Evolutionary conservation across 371 early-diverging fungal species (phyloP).

Genomic region (Dichotomocladium elegans): DNA sequence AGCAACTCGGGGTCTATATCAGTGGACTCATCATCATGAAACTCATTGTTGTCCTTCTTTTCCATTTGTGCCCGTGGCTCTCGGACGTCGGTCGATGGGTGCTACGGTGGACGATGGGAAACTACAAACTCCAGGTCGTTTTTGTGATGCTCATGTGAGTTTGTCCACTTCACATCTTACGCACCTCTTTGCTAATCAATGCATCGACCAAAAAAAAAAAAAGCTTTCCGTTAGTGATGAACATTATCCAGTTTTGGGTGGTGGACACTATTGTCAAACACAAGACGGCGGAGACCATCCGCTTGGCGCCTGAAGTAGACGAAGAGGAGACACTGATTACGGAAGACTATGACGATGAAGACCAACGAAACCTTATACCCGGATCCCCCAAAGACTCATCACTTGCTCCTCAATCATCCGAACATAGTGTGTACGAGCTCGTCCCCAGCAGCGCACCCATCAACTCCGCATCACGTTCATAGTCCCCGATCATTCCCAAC

Average conservation of each 20-base stretch:
- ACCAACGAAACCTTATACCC: neutral
- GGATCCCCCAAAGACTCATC: neutral
- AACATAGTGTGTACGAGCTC: neutral
- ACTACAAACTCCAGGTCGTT: constrained; percentile 55
- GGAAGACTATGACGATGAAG: constrained; percentile 9
- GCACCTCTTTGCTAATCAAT: neutral
- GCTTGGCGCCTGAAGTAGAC: constrained; percentile 28
- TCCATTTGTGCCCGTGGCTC: constrained; percentile 50
- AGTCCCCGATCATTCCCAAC: no score
- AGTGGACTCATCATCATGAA: constrained; percentile 59
- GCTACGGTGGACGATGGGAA: constrained; percentile 48
- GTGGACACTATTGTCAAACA: constrained; percentile 65
- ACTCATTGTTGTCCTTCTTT: constrained; percentile 43
- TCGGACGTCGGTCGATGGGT: constrained; percentile 61
- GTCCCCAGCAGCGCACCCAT: neutral
- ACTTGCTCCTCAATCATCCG: neutral
- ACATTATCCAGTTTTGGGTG: constrained; percentile 65
- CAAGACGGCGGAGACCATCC: constrained; percentile 29
- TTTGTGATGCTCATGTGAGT: constrained; percentile 61
- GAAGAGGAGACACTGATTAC: constrained; percentile 18
- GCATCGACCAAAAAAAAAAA: neutral
- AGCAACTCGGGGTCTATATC: constrained; percentile 55
- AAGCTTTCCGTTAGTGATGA: constrained; percentile 54
- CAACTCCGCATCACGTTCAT: neutral
- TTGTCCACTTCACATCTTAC: neutral